A percentile compares a stretch with the other conserved stretches of the same genome.
Conservation (phyloP, 2,329 filamentous ascomycete species). For the Escovopsis sp. region DNA sequence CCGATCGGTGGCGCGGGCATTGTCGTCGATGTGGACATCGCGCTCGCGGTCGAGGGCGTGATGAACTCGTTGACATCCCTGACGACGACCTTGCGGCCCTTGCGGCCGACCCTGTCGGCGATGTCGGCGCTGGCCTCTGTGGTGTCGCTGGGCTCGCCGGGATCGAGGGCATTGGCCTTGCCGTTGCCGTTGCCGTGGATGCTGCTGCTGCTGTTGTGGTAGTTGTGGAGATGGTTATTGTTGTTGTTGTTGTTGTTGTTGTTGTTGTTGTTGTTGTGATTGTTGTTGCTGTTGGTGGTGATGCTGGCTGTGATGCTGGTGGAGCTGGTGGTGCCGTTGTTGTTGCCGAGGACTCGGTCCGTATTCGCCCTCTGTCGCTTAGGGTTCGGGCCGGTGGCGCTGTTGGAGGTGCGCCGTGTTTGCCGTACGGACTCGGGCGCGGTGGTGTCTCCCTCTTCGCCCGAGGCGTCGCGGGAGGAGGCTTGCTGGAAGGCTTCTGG, state of each 20-base stretch:
- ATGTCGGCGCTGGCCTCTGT: slow-evolving; percentile 54
- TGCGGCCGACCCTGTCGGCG: slow-evolving; percentile 42
- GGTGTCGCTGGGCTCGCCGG: slow-evolving; percentile 54
- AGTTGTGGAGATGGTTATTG: too few species aligned
- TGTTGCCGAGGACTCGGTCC: slow-evolving; percentile 26
- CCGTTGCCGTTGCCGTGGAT: too few species aligned
- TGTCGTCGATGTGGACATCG: slow-evolving; percentile 25
- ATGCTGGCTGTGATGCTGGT: too few species aligned
- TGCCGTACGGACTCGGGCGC: slow-evolving; percentile 44
- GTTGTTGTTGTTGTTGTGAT: slow-evolving; percentile 17
- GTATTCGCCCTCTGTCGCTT: slow-evolving; percentile 67
- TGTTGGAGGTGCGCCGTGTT: slow-evolving; percentile 42
- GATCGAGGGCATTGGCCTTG: slow-evolving; percentile 34
- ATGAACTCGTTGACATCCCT: slow-evolving; percentile 46
- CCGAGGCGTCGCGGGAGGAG: slow-evolving; percentile 70
- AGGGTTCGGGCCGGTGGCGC: slow-evolving; percentile 37
- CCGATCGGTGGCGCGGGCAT: slow-evolving; percentile 67
- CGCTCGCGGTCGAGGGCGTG: slow-evolving; percentile 18
- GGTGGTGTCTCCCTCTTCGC: slow-evolving; percentile 64
- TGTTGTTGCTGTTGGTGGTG: too few species aligned
- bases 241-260: slow-evolving; percentile 26
- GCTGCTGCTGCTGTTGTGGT: too few species aligned
- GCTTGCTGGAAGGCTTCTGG: slow-evolving; percentile 43
- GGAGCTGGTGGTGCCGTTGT: slow-evolving; percentile 28
- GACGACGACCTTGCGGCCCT: slow-evolving; percentile 32